A percentile compares a stretch with the other conserved stretches of the same genome.
phyloP scores from a whole-genome alignment of 2,329 filamentous ascomycete species.

The Aspergillus terreus region DNA sequence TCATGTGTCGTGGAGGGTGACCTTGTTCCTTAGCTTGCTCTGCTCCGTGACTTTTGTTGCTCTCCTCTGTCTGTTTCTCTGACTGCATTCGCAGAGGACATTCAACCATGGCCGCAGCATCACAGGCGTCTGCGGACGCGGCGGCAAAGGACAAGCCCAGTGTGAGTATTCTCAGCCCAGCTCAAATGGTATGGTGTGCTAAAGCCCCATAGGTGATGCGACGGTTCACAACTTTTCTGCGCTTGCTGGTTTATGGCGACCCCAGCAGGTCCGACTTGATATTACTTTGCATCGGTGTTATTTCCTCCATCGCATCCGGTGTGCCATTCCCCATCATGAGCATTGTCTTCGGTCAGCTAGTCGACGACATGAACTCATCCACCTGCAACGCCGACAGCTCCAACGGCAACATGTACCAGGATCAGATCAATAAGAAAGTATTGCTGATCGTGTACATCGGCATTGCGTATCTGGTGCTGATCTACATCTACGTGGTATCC shows the following conservation, averaged over 20 bases:
- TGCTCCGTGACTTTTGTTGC: background rate
- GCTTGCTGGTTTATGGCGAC: conserved; percentile 3
- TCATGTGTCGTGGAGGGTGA: background rate
- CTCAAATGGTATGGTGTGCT: too few species aligned
- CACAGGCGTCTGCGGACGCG: background rate
- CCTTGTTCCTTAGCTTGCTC: background rate
- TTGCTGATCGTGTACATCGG: conserved; percentile 57
- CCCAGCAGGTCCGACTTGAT: conserved; percentile 15
- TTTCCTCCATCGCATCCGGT: conserved; percentile 33
- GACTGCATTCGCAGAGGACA: background rate
- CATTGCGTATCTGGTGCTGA: conserved; percentile 58
- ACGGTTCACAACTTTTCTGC: background rate
- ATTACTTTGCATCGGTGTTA: conserved; percentile 23
- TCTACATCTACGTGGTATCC: conserved; percentile 61
- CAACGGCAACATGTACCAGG: background rate
- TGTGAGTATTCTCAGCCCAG: background rate
- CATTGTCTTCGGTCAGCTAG: conserved; percentile 37
- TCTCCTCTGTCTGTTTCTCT: background rate
- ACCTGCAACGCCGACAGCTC: conserved; percentile 15
- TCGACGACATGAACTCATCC: conserved; percentile 35
- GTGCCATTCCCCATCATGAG: conserved; percentile 38
- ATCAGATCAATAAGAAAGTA: conserved; percentile 9
- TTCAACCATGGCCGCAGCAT: background rate
- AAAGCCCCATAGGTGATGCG: background rate
- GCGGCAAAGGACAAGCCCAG: background rate